These are phyloP conservation scores for Hyparrhenia diplandra DNA, from an alignment of 176 grass and related monocot species.

Conservation along the genomic window DNA sequence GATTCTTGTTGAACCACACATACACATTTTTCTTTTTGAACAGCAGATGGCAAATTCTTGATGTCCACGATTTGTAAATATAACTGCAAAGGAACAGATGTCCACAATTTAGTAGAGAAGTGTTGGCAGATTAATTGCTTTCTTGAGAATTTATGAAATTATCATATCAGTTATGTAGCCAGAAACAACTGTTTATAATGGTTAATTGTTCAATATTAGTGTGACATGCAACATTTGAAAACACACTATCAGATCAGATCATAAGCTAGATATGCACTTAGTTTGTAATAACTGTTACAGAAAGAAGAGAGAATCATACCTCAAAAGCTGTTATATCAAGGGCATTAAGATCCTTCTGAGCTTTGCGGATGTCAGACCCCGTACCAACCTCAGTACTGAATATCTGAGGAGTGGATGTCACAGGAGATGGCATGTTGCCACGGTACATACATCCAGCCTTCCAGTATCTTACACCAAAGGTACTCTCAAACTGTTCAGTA, in stretches of 20 bases:
- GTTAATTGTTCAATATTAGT: neutral
- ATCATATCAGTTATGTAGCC: neutral
- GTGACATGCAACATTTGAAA: neutral
- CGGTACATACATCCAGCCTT: slow-evolving; percentile 81
- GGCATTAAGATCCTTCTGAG: slow-evolving; percentile 37
- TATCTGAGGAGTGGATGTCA: slow-evolving; percentile 45
- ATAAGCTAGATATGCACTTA: neutral
- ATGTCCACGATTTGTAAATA: slow-evolving; percentile 87
- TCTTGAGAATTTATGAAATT: neutral
- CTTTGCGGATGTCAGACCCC: neutral
- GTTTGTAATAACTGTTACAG: neutral
- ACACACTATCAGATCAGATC: neutral
- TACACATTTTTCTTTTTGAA: slow-evolving; percentile 54
- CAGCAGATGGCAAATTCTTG: slow-evolving; percentile 50
- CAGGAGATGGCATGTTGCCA: slow-evolving; percentile 59
- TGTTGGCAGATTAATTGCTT: neutral
- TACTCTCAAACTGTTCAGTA: slow-evolving; percentile 66
- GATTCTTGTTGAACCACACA: slow-evolving; percentile 71
- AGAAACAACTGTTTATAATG: neutral
- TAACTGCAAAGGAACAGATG: slow-evolving; percentile 46
- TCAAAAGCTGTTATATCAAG: slow-evolving; percentile 40
- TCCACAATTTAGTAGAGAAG: slow-evolving; percentile 9
- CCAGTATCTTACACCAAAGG: slow-evolving; percentile 85
- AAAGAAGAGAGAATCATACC: slow-evolving; percentile 49
- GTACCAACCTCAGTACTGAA: slow-evolving; percentile 2